phyloP scores from a whole-genome alignment of 2,329 filamentous ascomycete genomes.

The Colletotrichum chrysophilum region DNA sequence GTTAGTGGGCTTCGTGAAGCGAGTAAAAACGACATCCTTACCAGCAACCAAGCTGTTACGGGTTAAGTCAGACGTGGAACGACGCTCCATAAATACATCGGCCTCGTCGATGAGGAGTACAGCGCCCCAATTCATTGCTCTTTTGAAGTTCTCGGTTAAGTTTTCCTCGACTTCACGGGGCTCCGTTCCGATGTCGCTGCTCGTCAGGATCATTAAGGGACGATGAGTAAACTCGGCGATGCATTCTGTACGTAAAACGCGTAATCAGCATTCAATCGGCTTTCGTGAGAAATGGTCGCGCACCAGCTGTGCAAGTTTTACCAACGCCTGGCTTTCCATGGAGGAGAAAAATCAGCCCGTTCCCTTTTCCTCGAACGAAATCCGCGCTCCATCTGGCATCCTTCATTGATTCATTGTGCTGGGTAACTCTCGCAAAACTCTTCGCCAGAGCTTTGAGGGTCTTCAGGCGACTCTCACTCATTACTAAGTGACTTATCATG shows the following conservation, averaged over 20 bases:
- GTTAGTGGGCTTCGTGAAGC: too few relatives aligned
- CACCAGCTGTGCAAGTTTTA: constrained; percentile 14
- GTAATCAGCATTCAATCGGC: too few relatives aligned
- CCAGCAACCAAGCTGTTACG: constrained; percentile 12
- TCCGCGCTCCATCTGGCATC: constrained; percentile 8
- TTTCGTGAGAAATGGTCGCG: too few relatives aligned
- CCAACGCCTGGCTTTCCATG: constrained; percentile 16
- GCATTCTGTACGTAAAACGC: constrained; percentile 25
- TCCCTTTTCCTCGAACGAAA: constrained; percentile 8
- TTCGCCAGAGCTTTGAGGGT: constrained; percentile 33
- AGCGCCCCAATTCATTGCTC: constrained; percentile 30
- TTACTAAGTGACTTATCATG: constrained; percentile 32
- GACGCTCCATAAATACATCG: constrained; percentile 26
- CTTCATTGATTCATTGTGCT: constrained; percentile 14
- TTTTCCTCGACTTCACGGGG: constrained; percentile 19
- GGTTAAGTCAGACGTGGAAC: constrained; percentile 21
- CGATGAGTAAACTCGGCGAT: constrained; percentile 35
- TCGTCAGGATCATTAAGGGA: constrained; percentile 34
- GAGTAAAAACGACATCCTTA: not conserved
- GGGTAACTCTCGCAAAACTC: constrained; percentile 28
- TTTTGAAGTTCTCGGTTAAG: constrained; percentile 18
- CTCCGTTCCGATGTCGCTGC: constrained; percentile 27
- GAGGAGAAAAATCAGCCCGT: constrained; percentile 4
- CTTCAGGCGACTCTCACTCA: constrained; percentile 24
- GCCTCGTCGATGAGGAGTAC: constrained; percentile 35